Base-by-base conservation (phyloP, 305 asterid genomes). In the Lippia alba region DNA sequence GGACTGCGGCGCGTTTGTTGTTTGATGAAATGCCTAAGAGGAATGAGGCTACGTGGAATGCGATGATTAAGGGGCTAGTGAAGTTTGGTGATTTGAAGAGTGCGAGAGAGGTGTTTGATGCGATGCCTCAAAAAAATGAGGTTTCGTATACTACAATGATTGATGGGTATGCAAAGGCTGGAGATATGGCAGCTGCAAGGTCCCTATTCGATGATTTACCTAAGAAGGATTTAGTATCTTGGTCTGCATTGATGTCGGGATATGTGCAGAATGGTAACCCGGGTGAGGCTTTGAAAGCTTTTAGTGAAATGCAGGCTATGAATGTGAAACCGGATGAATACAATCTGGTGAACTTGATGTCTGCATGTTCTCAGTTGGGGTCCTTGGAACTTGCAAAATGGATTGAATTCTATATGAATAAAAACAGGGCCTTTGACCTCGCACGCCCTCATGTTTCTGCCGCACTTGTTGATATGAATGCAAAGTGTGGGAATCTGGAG, bases 231-330 rank as follows among this genome's bases (percentile, higher is more conserved):
- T 74, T 91, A 64, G 76, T 84, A 46, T 78, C 89, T 0, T 91
- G 95, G 96, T 84, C 97, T 56, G 89, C 84, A 0, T 66, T 91
- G 77, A 83, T 91, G 64, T 86, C 91, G 0, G 96, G 96, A 54
- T 86, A 86, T 59, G 85, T 85, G 1, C 92, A 83, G 81, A 91
- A 89, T 30, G 96, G 91, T 56, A 78, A 74, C 77, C 82, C 96
- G 0, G 73, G 66, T 16, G 88, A 81, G 65, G 97, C 93, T 8
- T 49, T 91, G 64, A 74, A 83, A 48, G 70, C 79, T 34, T 89
- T 89, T 55, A 39, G 56, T 30, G 84, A 86, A 59, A 84, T 92
- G 92, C 46, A 66, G 79, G 69, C 64, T 32, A 14, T 19, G 68
- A 78, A 72, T 56, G 69, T 84, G 76, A 78, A 82, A 70, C 92